phyloP scores from a whole-genome alignment of 2,329 filamentous ascomycete genomes.

The Diaporthe vexans region DNA sequence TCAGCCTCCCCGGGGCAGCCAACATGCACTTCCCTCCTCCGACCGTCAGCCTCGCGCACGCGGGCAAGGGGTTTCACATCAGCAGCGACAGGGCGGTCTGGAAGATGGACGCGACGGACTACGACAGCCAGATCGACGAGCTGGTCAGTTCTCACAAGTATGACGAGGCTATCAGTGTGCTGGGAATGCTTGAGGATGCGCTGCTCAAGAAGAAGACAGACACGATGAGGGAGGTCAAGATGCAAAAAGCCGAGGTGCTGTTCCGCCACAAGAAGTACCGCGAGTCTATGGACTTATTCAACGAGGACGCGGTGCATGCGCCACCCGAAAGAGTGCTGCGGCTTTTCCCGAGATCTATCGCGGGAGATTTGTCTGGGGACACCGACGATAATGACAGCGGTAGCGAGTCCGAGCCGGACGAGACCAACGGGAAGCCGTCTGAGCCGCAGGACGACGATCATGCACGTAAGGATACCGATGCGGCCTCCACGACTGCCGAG shows the following conservation, averaged over 20 bases:
- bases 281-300: constrained; percentile 90
- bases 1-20: constrained; percentile 84
- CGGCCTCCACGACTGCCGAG: constrained; percentile 43
- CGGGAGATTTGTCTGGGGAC: constrained; percentile 80
- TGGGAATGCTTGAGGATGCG: constrained; percentile 93
- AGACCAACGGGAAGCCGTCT: constrained; percentile 45
- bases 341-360: constrained; percentile 86
- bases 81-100: constrained; percentile 92
- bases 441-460: constrained; percentile 50
- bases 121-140: constrained; percentile 89
- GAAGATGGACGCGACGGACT: constrained; percentile 95
- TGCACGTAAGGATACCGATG: constrained; percentile 45
- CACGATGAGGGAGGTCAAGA: constrained; percentile 87
- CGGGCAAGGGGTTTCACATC: constrained; percentile 95
- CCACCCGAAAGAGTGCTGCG: constrained; percentile 90
- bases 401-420: constrained; percentile 49
- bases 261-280: constrained; percentile 88
- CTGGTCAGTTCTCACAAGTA: constrained; percentile 80
- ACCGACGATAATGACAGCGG: constrained; percentile 52
- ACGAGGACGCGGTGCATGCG: constrained; percentile 85
- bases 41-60: constrained; percentile 93
- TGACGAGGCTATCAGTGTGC: constrained; percentile 92
- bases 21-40: constrained; percentile 93
- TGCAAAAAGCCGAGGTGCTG: constrained; percentile 87
- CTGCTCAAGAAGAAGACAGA: constrained; percentile 86